Conservation (phyloP, 768 basidiomycete genomes). For the Rhodotorula graminis region DNA sequence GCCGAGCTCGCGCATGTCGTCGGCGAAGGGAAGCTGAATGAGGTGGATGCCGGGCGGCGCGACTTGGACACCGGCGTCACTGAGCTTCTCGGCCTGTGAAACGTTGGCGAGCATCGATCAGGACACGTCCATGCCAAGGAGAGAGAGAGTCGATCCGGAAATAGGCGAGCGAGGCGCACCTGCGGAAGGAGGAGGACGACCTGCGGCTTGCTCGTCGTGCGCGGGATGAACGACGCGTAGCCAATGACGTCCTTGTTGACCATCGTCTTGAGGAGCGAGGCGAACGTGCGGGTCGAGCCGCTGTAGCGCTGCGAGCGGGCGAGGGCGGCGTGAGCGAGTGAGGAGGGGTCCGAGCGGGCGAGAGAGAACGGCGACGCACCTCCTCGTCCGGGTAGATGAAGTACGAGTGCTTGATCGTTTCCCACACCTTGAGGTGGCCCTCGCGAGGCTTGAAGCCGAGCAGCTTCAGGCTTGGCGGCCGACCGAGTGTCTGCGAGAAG, state of each 20-base stretch:
- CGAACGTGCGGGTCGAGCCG: constrained; percentile 88
- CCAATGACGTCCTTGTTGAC: constrained; percentile 74
- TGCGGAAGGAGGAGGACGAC: constrained; percentile 86
- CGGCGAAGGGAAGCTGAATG: constrained; percentile 86
- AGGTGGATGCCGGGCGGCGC: constrained; percentile 89
- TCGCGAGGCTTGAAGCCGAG: constrained; percentile 71
- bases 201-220: constrained; percentile 66
- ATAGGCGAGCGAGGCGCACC: constrained; percentile 51
- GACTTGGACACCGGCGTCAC: constrained; percentile 62
- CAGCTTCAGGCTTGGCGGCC: constrained; percentile 83
- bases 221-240: constrained; percentile 57
- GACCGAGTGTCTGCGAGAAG: constrained; percentile 63
- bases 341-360: not conserved
- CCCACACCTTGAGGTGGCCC: constrained; percentile 68
- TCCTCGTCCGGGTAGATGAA: constrained; percentile 91
- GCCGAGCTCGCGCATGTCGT: constrained; percentile 80
- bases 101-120: not conserved
- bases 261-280: constrained; percentile 77
- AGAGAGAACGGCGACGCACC: constrained; percentile 51
- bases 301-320: constrained; percentile 54
- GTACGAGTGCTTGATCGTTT: constrained; percentile 83
- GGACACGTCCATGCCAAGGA: too few species aligned
- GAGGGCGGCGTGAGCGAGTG: not conserved
- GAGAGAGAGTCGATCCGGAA: not conserved
- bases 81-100: constrained; percentile 62